Evolutionary conservation across 2,329 filamentous ascomycete species (phyloP).

Genomic region (Pseudogymnoascus verrucosus): DNA sequence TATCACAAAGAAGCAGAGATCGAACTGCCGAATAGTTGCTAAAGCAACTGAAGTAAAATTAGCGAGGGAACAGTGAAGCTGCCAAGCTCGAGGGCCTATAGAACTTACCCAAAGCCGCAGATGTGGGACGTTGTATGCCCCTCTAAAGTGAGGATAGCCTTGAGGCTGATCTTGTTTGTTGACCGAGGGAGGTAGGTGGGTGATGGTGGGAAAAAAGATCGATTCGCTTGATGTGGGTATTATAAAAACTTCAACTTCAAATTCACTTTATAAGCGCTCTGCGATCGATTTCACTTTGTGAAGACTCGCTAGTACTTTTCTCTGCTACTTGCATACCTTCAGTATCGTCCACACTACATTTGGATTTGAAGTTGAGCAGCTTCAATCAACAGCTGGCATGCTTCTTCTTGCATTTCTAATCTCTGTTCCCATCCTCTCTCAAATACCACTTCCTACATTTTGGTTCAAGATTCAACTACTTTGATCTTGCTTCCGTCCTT

Average conservation of each 20-base stretch:
- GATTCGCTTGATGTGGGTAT: not conserved
- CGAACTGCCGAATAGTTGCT: not conserved
- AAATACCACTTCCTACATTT: not conserved
- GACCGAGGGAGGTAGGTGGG: not conserved
- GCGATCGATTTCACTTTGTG: not conserved
- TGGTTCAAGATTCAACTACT: not conserved
- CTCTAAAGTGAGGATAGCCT: not conserved
- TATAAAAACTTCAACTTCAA: not conserved
- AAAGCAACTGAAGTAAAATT: not conserved
- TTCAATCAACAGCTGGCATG: not conserved
- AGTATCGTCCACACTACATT: not conserved
- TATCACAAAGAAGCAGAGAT: not conserved
- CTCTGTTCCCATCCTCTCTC: not conserved
- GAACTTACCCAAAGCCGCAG: not conserved
- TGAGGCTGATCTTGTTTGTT: not conserved
- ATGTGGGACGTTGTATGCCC: not conserved
- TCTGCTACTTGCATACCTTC: not conserved
- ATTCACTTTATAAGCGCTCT: not conserved
- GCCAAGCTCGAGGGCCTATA: not conserved
- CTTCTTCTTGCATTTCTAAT: not conserved
- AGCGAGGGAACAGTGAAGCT: not conserved
- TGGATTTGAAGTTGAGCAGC: not conserved
- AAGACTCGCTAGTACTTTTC: not conserved
- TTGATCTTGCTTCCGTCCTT: not conserved
- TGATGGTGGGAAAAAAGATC: not conserved